Conservation (phyloP, 371 early-diverging fungal species). For the Batrachochytrium dendrobatidis region DNA sequence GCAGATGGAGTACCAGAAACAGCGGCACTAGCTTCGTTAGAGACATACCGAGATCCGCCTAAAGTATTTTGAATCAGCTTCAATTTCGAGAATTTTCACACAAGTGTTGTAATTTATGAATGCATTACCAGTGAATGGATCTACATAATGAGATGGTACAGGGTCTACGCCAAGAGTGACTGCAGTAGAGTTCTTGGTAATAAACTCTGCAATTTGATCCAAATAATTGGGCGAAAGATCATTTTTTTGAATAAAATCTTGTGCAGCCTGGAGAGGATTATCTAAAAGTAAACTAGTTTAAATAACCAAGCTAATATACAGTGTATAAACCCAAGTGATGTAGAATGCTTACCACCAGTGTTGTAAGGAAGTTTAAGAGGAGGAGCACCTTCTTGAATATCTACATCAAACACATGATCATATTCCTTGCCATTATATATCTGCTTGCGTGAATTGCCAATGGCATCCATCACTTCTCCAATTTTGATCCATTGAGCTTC, state of each 20-base stretch:
- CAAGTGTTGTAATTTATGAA: background rate
- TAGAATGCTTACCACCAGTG: constrained; percentile 56
- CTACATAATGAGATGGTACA: constrained; percentile 38
- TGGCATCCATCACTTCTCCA: constrained; percentile 91
- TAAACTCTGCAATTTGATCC: constrained; percentile 92
- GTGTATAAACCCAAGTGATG: background rate
- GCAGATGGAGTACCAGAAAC: background rate
- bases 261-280: constrained; percentile 90
- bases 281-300: constrained; percentile 40
- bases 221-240: constrained; percentile 72
- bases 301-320: background rate
- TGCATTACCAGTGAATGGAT: constrained; percentile 55
- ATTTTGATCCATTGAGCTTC: constrained; percentile 77
- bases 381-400: constrained; percentile 69
- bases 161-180: constrained; percentile 37
- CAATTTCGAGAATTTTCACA: background rate
- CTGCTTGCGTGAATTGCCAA: constrained; percentile 66
- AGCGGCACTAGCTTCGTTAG: constrained; percentile 13
- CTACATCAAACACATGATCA: constrained; percentile 97
- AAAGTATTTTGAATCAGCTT: background rate
- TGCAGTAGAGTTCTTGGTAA: constrained; percentile 73
- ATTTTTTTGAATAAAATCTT: constrained; percentile 74
- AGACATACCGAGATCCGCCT: constrained; percentile 41
- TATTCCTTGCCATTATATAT: constrained; percentile 83
- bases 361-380: constrained; percentile 92